Evolutionary conservation across 805 yeast genomes (phyloP), one percentile per base, ranked within the genome.

Genomic region (Maudiozyma bulderi): DNA sequence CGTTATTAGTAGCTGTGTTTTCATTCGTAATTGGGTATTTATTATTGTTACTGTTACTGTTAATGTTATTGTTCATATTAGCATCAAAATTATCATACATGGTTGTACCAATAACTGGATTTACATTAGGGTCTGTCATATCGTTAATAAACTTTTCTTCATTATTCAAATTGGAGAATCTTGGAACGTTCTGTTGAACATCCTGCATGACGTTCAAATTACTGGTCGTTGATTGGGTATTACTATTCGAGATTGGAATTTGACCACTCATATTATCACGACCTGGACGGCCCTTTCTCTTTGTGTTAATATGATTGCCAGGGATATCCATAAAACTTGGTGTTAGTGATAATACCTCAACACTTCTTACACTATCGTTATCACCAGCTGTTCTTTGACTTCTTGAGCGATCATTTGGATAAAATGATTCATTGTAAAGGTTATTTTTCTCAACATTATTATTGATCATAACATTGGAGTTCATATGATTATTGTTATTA

Each of bases 321-420:
- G 69, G 68, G 38, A 65, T 65, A 52, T 71, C 75, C 64, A 67
- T 62, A 47, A 70, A 70, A 43, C 71, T 64, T 6, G 75, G 73
- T 5, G 72, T 70, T 42, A 71, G 47, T 0, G 73, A 68, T 11
- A 70, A 48, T 5, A 68, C 73, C 51, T 70, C 75, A 5, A 69
- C 72, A 47, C 67, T 62, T 38, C 55, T 56, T 3, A 57, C 50
- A 48, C 50, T 49, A 10, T 52, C 55, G 3, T 33, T 44, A 35
- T 48, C 55, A 31, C 42, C 35, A 5, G 34, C 2, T 5, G 20
- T 33, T 34, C 15, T 38, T 28, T 43, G 20, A 40, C 40, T 42
- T 8, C n/a, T 30, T 6, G 26, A 32, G 10, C 14, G 37, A 29
- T 33, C 37, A 9, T 14, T 40, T 4, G 43, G 14, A 32, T 20